Base-by-base conservation (phyloP, 768 basidiomycete species). In the Tubosaeta sp. region DNA sequence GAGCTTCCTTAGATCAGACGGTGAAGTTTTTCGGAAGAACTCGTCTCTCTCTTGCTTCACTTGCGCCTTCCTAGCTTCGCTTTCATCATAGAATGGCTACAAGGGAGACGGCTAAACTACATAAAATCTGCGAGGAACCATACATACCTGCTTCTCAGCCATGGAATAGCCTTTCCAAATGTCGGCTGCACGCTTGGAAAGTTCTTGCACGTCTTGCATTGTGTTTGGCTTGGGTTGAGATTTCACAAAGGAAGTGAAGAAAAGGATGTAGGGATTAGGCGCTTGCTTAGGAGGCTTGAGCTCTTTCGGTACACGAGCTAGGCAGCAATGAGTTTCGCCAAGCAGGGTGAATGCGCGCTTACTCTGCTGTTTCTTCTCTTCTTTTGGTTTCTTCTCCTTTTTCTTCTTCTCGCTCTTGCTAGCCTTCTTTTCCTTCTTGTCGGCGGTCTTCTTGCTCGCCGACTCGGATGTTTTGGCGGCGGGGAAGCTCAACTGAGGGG, bases 131-230 rank as follows among this genome's bases (percentile, higher is more conserved):
- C 1, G 22, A 31, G 32, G 25, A n/a, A 46, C 3, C 12, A 50
- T 21, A 48, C 63, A 21, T 30, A 73, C 75, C 57, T 73, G 58
- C 46, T 68, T 76, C 50, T 76, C 69, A 4, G 48, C 56, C 11
- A 57, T 59, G 5, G 72, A 52, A n/a, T 74, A 52, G 4, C 42
- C 52, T 1, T 42, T 61, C 76, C 75, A 76, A 4, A 52, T 46
- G 31, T 49, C 53, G 10, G 51, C 54, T 7, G 66, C 61, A 18
- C 62, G 52, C 49, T 50, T 68, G 13, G 61, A n/a, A 2, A 57
- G 2, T 11, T 46, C 51, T 6, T 49, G 48, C 1, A 10, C 32
- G 0, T 52, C 52, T 10, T 22, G 16, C 0, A 39, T 4, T 0
- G 56, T 4, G 42, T 9, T 40, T 30, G 12, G 34, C 18, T 13